Conservation (phyloP, 805 yeast species). For the Sungouiella thailandica region DNA sequence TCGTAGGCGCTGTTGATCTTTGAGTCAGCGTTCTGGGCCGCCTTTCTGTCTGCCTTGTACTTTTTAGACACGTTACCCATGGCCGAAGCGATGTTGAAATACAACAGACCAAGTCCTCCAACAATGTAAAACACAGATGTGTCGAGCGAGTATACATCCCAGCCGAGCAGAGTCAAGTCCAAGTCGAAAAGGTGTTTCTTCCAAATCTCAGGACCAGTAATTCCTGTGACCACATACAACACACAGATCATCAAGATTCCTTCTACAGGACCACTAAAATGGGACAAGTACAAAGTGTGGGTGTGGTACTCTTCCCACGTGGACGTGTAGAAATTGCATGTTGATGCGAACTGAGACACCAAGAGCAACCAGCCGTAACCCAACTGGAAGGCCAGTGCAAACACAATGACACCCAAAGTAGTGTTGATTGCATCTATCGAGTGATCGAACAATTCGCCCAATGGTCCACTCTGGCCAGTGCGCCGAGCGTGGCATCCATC, state of each 20-base stretch:
- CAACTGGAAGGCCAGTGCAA: conserved; percentile 70
- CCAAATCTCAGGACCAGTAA: conserved; percentile 71
- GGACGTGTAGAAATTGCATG: conserved; percentile 78
- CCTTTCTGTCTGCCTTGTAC: conserved; percentile 29
- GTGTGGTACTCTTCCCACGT: conserved; percentile 98
- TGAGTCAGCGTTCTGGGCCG: conserved; percentile 18
- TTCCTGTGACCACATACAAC: conserved; percentile 58
- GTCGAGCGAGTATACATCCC: conserved; percentile 28
- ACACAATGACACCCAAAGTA: conserved; percentile 68
- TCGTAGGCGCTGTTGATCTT: conserved; percentile 38
- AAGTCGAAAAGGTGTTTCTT: conserved; percentile 36
- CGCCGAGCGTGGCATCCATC: conserved; percentile 95
- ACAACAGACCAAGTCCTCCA: conserved; percentile 50
- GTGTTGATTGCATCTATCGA: conserved; percentile 74
- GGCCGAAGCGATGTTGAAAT: conserved; percentile 66
- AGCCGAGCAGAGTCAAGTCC: conserved; percentile 32
- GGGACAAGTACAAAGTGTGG: conserved; percentile 70
- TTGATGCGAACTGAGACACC: conserved; percentile 64
- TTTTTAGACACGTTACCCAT: conserved; percentile 52
- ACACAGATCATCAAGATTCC: conserved; percentile 67
- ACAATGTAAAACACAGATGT: conserved; percentile 41
- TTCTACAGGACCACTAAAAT: conserved; percentile 91
- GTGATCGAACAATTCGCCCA: conserved; percentile 93
- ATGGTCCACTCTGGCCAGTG: conserved; percentile 91
- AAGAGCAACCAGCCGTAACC: conserved; percentile 63